Percentiles rank a stretch among this genome's conserved stretches.
phyloP scores from a whole-genome alignment of 2,329 filamentous ascomycete species.

The Fusarium sororula region DNA sequence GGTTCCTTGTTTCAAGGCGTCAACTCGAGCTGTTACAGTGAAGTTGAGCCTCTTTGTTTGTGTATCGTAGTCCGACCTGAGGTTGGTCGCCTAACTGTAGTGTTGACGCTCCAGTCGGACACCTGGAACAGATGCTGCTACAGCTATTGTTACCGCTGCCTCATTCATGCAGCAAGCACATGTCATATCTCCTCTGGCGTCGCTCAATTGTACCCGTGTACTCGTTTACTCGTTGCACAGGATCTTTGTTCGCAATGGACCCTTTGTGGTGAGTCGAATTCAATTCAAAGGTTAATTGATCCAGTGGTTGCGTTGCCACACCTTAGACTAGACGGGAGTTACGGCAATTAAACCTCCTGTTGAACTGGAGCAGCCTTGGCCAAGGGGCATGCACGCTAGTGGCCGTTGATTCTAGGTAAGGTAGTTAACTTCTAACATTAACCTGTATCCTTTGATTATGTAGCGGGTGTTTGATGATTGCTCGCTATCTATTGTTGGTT shows the following conservation, averaged over 20 bases:
- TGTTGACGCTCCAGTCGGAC: background rate
- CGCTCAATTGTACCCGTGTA: background rate
- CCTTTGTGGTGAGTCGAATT: slow-evolving; percentile 1
- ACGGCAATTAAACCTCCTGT: slow-evolving; percentile 23
- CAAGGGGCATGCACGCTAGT: slow-evolving; percentile 38
- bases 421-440: slow-evolving; percentile 1
- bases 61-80: background rate
- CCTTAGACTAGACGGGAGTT: slow-evolving; percentile 3
- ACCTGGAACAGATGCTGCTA: background rate
- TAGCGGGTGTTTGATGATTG: background rate
- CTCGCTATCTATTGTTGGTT: background rate
- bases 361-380: slow-evolving; percentile 8
- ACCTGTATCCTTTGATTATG: slow-evolving; percentile 22
- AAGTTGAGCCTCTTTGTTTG: slow-evolving; percentile 13
- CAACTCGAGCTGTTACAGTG: slow-evolving; percentile 14
- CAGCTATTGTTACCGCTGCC: background rate
- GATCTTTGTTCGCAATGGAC: background rate
- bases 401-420: slow-evolving; percentile 30
- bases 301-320: background rate
- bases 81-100: background rate
- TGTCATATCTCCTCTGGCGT: background rate
- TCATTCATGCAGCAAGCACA: background rate
- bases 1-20: slow-evolving; percentile 6
- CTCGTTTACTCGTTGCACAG: background rate
- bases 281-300: background rate